phyloP scores from a whole-genome alignment of 2,329 filamentous ascomycete genomes.

The Fusarium luffae region DNA sequence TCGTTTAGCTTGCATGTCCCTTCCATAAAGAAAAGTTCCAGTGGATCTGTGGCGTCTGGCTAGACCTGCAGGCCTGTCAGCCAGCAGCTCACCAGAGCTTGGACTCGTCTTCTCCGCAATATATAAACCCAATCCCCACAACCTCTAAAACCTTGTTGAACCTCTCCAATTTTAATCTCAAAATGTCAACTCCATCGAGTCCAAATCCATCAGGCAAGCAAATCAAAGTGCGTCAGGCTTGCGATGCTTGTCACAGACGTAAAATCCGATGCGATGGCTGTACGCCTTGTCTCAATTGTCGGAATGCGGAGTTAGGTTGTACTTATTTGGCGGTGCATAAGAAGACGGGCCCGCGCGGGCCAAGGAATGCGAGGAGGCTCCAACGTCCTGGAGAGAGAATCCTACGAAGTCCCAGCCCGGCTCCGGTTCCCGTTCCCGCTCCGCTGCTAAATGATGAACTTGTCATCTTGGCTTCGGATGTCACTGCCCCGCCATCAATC shows the following conservation, averaged over 20 bases:
- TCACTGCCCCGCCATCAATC: fast-evolving
- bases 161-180: not conserved
- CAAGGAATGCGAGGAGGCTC: not conserved
- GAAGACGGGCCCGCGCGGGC: conserved; percentile 46
- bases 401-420: not conserved
- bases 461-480: not conserved
- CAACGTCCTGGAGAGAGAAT: not conserved
- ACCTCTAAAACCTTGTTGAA: not conserved
- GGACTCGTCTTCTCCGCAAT: not conserved
- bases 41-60: not conserved
- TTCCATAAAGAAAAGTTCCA: not conserved
- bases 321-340: conserved; percentile 48
- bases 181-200: not conserved
- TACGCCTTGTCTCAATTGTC: conserved; percentile 46
- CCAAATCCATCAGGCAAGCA: not conserved
- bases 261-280: conserved; percentile 48
- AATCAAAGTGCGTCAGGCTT: conserved; percentile 40
- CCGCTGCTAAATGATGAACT: not conserved
- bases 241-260: conserved; percentile 46
- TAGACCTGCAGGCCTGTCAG: not conserved
- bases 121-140: conserved; percentile 23
- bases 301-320: conserved; percentile 28
- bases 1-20: not conserved
- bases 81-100: not conserved
- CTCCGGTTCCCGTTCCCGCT: no score